phyloP scores from a whole-genome alignment of 495 filamentous ascomycete genomes.

The Annulohypoxylon bovei region DNA sequence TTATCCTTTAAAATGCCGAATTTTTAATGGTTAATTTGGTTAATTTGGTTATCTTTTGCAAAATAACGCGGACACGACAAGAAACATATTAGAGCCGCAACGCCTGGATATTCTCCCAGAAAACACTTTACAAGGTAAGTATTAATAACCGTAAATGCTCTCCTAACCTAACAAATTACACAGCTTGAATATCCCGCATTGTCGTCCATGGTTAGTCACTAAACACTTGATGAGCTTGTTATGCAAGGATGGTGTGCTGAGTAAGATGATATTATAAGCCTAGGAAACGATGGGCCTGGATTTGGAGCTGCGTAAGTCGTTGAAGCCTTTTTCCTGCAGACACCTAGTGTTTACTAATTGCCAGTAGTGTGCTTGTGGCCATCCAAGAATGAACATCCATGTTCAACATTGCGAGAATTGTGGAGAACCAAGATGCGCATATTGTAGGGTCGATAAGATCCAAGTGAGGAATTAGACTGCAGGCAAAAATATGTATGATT shows the following conservation, averaged over 20 bases:
- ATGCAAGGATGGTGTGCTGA: not conserved
- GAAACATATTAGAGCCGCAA: not conserved
- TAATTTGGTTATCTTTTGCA: not conserved
- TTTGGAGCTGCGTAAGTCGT: constrained; percentile 19
- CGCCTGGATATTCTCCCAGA: no score
- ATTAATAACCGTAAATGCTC: no score
- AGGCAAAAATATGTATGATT: not conserved
- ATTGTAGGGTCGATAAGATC: constrained; percentile 10
- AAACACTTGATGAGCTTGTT: not conserved
- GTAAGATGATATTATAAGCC: not conserved
- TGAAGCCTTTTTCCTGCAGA: not conserved
- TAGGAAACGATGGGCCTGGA: constrained; percentile 19
- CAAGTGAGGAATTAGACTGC: not conserved
- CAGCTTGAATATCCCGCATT: not conserved
- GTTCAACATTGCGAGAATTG: constrained; percentile 10
- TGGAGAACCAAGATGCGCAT: not conserved
- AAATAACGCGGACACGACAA: not conserved
- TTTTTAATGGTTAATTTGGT: not conserved
- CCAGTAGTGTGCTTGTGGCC: constrained; percentile 14
- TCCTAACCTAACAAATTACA: no score
- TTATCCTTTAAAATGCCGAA: not conserved
- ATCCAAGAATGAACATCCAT: constrained; percentile 18
- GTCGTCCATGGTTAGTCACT: constrained; percentile 8
- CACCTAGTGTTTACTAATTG: not conserved
- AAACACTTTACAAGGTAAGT: no score